Conservation (phyloP, 1,139 yeast genomes). For the Debaryomyces udenii region DNA sequence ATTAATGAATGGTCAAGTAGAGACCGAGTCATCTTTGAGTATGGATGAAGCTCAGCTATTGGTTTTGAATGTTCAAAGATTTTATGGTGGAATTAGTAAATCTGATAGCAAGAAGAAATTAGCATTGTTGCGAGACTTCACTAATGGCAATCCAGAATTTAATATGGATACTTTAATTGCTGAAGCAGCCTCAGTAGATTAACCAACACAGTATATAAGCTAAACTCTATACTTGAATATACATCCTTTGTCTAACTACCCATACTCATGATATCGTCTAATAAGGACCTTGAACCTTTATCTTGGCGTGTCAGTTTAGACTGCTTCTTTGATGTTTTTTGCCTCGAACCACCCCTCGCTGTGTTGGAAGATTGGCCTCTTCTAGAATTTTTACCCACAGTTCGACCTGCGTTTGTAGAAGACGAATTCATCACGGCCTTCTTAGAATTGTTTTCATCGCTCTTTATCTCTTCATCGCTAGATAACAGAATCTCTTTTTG, state of each 20-base stretch:
- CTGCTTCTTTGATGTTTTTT: conserved; percentile 3
- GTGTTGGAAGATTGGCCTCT: neutral
- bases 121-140: conserved; percentile 65
- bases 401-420: too few relatives aligned
- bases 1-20: conserved; percentile 86
- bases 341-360: neutral
- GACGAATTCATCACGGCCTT: too few relatives aligned
- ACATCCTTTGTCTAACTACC: conserved; percentile 12
- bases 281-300: conserved; percentile 12
- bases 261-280: conserved; percentile 20
- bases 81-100: conserved; percentile 70
- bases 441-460: neutral
- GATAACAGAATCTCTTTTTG: neutral
- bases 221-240: conserved; percentile 9
- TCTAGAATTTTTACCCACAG: too few relatives aligned
- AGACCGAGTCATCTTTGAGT: conserved; percentile 64
- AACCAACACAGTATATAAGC: too few relatives aligned
- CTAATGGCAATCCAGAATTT: conserved; percentile 65
- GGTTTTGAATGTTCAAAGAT: conserved; percentile 80
- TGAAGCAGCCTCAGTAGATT: conserved; percentile 54
- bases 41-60: conserved; percentile 79
- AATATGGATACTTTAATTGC: conserved; percentile 65
- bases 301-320: conserved; percentile 5
- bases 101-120: conserved; percentile 52
- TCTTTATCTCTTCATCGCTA: conserved; percentile 8